These are phyloP conservation scores for Vigna mungo DNA, from an alignment of 306 rosid genomes.

Conservation along the genomic window DNA sequence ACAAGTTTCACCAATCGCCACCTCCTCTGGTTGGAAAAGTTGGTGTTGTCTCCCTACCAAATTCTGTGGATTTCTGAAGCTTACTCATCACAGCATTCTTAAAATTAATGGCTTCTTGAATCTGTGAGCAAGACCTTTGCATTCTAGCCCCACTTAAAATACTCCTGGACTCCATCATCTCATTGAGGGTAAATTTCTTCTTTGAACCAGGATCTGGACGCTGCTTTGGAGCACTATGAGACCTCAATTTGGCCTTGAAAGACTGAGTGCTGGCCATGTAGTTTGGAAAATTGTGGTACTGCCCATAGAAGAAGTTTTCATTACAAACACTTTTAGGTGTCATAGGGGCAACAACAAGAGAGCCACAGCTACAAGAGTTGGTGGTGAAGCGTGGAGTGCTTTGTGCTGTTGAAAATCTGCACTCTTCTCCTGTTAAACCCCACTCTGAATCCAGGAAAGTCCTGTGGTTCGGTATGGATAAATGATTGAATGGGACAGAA, in stretches of 20 bases:
- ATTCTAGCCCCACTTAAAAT: conserved; percentile 80
- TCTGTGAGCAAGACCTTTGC: conserved; percentile 90
- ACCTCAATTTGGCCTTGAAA: conserved; percentile 87
- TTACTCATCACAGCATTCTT: conserved; percentile 92
- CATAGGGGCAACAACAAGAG: conserved; percentile 48
- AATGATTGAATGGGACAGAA: conserved; percentile 59
- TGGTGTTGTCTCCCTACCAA: conserved; percentile 47
- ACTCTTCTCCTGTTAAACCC: conserved; percentile 78
- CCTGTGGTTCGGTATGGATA: conserved; percentile 54
- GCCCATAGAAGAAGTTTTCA: conserved; percentile 54
- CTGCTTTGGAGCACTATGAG: conserved; percentile 91
- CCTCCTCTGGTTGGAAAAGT: conserved; percentile 49
- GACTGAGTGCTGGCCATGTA: conserved; percentile 88
- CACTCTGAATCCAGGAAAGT: conserved; percentile 64
- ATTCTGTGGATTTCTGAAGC: conserved; percentile 63
- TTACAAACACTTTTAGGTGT: conserved; percentile 69
- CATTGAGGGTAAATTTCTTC: conserved; percentile 72
- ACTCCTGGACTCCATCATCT: conserved; percentile 76
- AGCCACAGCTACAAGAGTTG: conserved; percentile 57
- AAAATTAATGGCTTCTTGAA: conserved; percentile 77
- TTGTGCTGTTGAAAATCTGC: conserved; percentile 83
- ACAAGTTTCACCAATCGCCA: conserved; percentile 31
- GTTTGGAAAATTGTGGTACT: conserved; percentile 61
- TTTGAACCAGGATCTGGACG: conserved; percentile 74
- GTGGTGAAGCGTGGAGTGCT: conserved; percentile 81